A percentile compares a stretch with the other conserved stretches of the same genome.
These are phyloP conservation scores for Groenewaldozyma salmanticensis DNA, from an alignment of 805 yeast species.

Conservation along the genomic window DNA sequence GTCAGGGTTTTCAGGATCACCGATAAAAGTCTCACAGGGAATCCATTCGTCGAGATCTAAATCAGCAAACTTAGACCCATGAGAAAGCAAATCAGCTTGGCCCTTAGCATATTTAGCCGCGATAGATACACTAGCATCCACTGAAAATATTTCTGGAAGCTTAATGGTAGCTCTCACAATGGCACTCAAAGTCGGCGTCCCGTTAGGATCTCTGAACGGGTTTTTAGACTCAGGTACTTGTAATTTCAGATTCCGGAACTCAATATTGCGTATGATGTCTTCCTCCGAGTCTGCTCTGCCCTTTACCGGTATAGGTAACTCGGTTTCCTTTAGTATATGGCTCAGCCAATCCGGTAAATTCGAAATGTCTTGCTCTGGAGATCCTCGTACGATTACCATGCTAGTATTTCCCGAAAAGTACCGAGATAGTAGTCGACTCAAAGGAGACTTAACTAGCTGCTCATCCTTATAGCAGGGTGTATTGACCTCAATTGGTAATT, in stretches of 20 bases:
- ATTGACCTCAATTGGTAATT: constrained; percentile 17
- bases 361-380: constrained; percentile 1
- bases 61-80: constrained; percentile 34
- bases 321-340: constrained; percentile 8
- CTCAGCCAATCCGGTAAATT: constrained; percentile 15
- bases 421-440: constrained; percentile 19
- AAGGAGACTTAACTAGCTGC: constrained; percentile 22
- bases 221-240: constrained; percentile 9
- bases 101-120: constrained; percentile 35
- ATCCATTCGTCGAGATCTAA: constrained; percentile 39
- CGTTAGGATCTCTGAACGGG: constrained; percentile 8
- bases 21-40: constrained; percentile 26
- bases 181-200: constrained; percentile 20
- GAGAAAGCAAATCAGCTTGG: constrained; percentile 31
- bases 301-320: constrained; percentile 18
- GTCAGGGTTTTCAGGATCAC: constrained; percentile 4
- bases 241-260: constrained; percentile 19
- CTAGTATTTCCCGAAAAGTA: constrained; percentile 21
- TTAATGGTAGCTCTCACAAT: constrained; percentile 17
- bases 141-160: constrained; percentile 18
- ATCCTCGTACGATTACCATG: constrained; percentile 17
- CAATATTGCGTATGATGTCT: constrained; percentile 21
- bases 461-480: constrained; percentile 16
- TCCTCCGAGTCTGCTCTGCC: constrained; percentile 17
- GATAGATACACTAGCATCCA: constrained; percentile 20